phyloP scores from a whole-genome alignment of 75 land plant species.

The Cunninghamia lanceolata region DNA sequence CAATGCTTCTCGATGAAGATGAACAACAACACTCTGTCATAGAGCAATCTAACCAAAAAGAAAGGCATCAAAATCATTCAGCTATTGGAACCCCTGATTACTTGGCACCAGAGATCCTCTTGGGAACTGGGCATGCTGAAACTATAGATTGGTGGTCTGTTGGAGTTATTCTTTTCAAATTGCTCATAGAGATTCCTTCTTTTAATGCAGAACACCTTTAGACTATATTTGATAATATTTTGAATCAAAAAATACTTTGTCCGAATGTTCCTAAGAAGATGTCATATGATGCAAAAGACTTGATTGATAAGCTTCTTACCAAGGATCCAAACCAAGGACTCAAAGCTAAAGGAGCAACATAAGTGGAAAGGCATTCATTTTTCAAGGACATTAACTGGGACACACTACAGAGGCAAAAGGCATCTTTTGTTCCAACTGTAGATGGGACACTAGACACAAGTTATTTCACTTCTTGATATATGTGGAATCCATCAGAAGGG shows the following conservation, averaged over 20 bases:
- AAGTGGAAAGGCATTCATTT: constrained; percentile 87
- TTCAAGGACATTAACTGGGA: constrained; percentile 97
- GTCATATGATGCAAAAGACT: constrained; percentile 83
- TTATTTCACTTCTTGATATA: constrained; percentile 90
- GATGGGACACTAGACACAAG: constrained; percentile 92
- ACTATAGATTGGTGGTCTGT: constrained; percentile 99
- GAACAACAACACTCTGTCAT: constrained; percentile 35
- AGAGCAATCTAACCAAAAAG: constrained; percentile 51
- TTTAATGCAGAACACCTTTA: constrained; percentile 98
- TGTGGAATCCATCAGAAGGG: constrained; percentile 75
- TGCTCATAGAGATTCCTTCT: constrained; percentile 93
- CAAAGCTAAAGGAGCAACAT: constrained; percentile 91
- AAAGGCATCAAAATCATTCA: constrained; percentile 77
- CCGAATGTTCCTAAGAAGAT: constrained; percentile 86
- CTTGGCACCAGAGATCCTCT: constrained; percentile 97
- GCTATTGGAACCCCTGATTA: constrained; percentile 99
- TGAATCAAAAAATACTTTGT: constrained; percentile 96
- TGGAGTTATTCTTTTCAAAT: constrained; percentile 92
- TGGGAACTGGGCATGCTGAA: constrained; percentile 94
- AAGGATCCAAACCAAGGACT: constrained; percentile 94
- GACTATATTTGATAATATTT: constrained; percentile 96
- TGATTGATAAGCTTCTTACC: constrained; percentile 81
- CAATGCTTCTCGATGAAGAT: constrained; percentile 57
- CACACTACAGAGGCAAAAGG: constrained; percentile 98
- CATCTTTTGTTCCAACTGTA: constrained; percentile 92